These are phyloP conservation scores for Fusarium napiforme DNA, from an alignment of 2,329 filamentous ascomycete genomes.

Conservation along the genomic window DNA sequence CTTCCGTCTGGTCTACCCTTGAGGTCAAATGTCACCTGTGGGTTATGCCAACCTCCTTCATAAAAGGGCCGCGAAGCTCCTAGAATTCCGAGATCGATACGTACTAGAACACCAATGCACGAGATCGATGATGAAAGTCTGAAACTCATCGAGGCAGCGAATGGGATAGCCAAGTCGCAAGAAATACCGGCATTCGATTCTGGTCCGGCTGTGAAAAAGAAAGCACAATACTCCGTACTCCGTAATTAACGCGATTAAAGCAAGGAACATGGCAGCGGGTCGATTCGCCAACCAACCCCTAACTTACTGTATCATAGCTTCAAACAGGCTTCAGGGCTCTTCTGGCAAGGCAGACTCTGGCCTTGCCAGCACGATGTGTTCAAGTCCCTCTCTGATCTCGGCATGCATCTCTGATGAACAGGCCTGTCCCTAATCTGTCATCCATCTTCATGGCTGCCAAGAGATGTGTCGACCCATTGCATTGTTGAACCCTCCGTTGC, in stretches of 20 bases:
- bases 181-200: background rate
- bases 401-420: background rate
- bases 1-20: background rate
- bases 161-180: background rate
- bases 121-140: slow-evolving; percentile 7
- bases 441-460: slow-evolving; percentile 7
- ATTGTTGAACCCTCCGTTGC: background rate
- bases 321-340: background rate
- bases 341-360: slow-evolving; percentile 21
- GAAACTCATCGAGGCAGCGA: background rate
- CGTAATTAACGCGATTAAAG: background rate
- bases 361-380: background rate
- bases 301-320: slow-evolving; percentile 14
- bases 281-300: background rate
- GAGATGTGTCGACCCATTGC: slow-evolving; percentile 15
- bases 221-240: background rate
- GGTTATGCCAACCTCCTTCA: slow-evolving; percentile 31
- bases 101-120: slow-evolving; percentile 6
- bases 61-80: slow-evolving; percentile 32
- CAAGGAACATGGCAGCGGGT: slow-evolving; percentile 19
- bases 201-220: slow-evolving; percentile 8
- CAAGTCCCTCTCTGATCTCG: slow-evolving; percentile 1
- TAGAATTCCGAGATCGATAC: slow-evolving; percentile 7
- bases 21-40: slow-evolving; percentile 33
- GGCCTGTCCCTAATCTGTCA: background rate